Conservation (phyloP, 805 yeast genomes). For the Candida maesae region DNA sequence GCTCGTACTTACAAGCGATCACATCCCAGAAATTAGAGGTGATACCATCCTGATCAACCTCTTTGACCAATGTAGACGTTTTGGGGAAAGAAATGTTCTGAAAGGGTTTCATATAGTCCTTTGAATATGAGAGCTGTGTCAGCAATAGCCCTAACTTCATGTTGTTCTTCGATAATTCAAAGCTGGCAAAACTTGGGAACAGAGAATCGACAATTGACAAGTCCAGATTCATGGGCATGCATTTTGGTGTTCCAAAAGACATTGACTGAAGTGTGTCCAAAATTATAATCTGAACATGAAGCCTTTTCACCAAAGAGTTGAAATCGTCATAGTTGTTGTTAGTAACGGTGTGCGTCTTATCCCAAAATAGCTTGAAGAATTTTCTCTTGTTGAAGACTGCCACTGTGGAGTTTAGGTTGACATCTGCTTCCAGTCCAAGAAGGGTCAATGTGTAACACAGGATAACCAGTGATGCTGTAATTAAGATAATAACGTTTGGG, state of each 20-base stretch:
- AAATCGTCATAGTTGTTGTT: conserved; percentile 24
- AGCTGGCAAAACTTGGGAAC: conserved; percentile 18
- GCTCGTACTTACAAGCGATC: conserved; percentile 34
- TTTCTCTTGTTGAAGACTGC: conserved; percentile 57
- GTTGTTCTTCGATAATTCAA: conserved; percentile 22
- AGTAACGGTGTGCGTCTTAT: conserved; percentile 11
- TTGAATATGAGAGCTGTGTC: conserved; percentile 14
- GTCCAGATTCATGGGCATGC: conserved; percentile 21
- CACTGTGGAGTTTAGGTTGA: conserved; percentile 45
- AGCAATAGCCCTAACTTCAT: conserved; percentile 26
- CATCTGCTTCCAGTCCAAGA: conserved; percentile 57
- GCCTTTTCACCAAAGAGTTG: conserved; percentile 33
- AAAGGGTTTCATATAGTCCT: conserved; percentile 5
- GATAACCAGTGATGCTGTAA: conserved; percentile 31
- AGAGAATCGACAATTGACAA: conserved; percentile 19
- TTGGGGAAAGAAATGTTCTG: conserved; percentile 1
- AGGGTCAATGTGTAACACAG: conserved; percentile 55
- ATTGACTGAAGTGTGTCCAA: conserved; percentile 52
- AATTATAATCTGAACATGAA: conserved; percentile 44
- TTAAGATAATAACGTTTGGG: conserved; percentile 12
- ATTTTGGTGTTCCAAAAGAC: conserved; percentile 45
- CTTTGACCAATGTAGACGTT: conserved; percentile 2
- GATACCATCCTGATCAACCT: conserved; percentile 12
- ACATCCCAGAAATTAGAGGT: conserved; percentile 27
- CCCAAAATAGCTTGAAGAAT: conserved; percentile 36